A percentile compares a stretch with the other conserved stretches of the same genome.
Evolutionary conservation across 257 asterid species (phyloP).

Genomic region (Salvia hispanica): DNA sequence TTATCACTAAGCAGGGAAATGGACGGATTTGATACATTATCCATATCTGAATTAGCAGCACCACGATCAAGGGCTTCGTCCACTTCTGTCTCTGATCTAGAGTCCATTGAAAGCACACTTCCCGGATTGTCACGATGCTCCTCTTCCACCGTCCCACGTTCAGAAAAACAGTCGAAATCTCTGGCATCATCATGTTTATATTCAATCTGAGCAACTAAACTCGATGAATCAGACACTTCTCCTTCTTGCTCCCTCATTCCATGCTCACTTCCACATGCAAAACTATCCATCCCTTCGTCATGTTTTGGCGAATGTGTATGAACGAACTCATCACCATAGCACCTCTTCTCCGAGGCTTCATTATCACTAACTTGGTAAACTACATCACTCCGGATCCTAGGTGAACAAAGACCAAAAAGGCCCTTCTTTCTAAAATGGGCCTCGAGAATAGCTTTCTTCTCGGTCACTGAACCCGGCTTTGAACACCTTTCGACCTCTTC

Average conservation of each 20-base stretch:
- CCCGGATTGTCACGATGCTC: slow-evolving; percentile 24
- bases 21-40: slow-evolving; percentile 26
- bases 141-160: slow-evolving; percentile 32
- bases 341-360: slow-evolving; percentile 37
- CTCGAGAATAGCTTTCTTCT: slow-evolving; percentile 85
- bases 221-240: slow-evolving; percentile 24
- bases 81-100: slow-evolving; percentile 31
- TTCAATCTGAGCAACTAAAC: slow-evolving; percentile 33
- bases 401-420: slow-evolving; percentile 44
- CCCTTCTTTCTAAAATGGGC: slow-evolving; percentile 72
- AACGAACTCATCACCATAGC: slow-evolving; percentile 36
- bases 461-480: slow-evolving; percentile 79
- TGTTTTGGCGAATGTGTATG: slow-evolving; percentile 29
- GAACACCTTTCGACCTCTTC: slow-evolving; percentile 89
- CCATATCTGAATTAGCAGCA: slow-evolving; percentile 24
- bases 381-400: slow-evolving; percentile 40
- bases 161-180: slow-evolving; percentile 24
- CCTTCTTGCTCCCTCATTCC: slow-evolving; percentile 21
- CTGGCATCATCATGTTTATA: slow-evolving; percentile 13
- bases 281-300: slow-evolving; percentile 35
- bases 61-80: slow-evolving; percentile 34
- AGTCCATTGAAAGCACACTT: slow-evolving; percentile 14
- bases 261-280: slow-evolving; percentile 29
- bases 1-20: slow-evolving; percentile 16
- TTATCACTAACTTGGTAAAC: slow-evolving; percentile 45